Percentiles rank a stretch among this genome's conserved stretches.
Conservation (phyloP, 2,329 filamentous ascomycete genomes). For the Claviceps capensis region DNA sequence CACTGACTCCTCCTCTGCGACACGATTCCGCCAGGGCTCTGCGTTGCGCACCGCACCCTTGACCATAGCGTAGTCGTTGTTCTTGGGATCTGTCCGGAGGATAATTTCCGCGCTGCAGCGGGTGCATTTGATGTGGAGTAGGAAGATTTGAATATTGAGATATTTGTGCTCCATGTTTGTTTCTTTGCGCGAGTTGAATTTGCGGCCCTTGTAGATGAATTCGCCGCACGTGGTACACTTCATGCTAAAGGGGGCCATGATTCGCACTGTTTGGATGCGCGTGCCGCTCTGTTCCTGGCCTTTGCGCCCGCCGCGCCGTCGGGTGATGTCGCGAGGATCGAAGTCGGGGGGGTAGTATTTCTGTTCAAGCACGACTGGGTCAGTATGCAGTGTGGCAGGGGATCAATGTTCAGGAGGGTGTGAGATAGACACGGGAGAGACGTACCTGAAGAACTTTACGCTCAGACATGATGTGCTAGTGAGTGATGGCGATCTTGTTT, state of each 20-base stretch:
- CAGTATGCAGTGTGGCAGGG: background rate
- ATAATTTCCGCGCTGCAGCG: slow-evolving; percentile 77
- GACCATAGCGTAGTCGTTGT: slow-evolving; percentile 76
- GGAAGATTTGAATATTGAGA: slow-evolving; percentile 72
- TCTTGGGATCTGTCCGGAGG: slow-evolving; percentile 89
- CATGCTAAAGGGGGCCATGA: slow-evolving; percentile 49
- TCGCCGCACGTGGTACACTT: slow-evolving; percentile 42
- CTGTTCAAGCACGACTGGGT: slow-evolving; percentile 7
- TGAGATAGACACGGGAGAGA: background rate
- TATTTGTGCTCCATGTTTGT: slow-evolving; percentile 81
- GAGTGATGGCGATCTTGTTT: background rate
- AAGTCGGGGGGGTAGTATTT: slow-evolving; percentile 68
- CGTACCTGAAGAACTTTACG: slow-evolving; percentile 54
- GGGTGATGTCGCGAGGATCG: slow-evolving; percentile 68
- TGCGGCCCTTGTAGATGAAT: slow-evolving; percentile 85
- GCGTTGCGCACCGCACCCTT: slow-evolving; percentile 83
- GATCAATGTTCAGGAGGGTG: no score
- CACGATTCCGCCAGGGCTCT: slow-evolving; percentile 66
- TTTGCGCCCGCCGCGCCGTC: slow-evolving; percentile 42
- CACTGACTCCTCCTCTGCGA: slow-evolving; percentile 61
- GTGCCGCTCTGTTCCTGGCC: slow-evolving; percentile 44
- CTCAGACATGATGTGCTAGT: slow-evolving; percentile 55
- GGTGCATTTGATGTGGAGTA: slow-evolving; percentile 75
- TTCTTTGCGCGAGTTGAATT: slow-evolving; percentile 92
- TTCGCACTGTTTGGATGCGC: slow-evolving; percentile 70